Base-by-base conservation (phyloP, 768 basidiomycete genomes). In the Kwoniella mangroviensis region DNA sequence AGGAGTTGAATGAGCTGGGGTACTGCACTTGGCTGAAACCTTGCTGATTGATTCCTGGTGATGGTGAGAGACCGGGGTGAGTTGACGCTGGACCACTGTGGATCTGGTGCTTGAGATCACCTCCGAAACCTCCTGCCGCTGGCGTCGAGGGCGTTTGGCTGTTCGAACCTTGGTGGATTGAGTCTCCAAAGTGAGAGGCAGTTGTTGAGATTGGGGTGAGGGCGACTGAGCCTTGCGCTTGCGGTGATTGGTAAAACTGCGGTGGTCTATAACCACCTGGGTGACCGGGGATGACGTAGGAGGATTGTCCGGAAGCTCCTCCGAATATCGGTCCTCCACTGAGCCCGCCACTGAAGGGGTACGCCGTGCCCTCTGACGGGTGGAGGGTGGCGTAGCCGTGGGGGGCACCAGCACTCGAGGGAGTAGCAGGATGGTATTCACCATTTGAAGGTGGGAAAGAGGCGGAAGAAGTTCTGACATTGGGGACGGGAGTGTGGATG, bases 381-480 rank as follows among this genome's bases (percentile, higher is more conserved):
- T 76, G 65, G 73, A 73, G 65, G 77, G 77, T 69, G 77, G 79
- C 75, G 76, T 69, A 61, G 53, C 68, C 76, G 75, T 80, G 79
- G 77, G 79, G 77, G 79, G 70, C 28, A 61, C 66, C 43, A 41
- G 67, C 41, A 13, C 62, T 67, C 13, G 68, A 56, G 13, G 75
- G 65, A 12, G 68, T 73, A 13, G 68, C 54, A 24, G 67, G 40
- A 65, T 73, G 75, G 70, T 73, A 73, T 53, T n/a, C 75, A 69
- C 43, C 70, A 57, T 11, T 60, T 4, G 70, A 55, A 10, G 61
- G 57, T 24, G 53, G 53, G 53, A 57, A 42, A 70, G 75, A 45
- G 65, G 74, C 17, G 58, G 70, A 45, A 11, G 61, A 43, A 57
- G 40, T 4, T 49, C 70, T 63, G 13, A 67, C 53, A 17, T 45